These are phyloP conservation scores for Entomortierella chlamydospora DNA, from an alignment of 192 early-diverging fungal species.

Conservation along the genomic window DNA sequence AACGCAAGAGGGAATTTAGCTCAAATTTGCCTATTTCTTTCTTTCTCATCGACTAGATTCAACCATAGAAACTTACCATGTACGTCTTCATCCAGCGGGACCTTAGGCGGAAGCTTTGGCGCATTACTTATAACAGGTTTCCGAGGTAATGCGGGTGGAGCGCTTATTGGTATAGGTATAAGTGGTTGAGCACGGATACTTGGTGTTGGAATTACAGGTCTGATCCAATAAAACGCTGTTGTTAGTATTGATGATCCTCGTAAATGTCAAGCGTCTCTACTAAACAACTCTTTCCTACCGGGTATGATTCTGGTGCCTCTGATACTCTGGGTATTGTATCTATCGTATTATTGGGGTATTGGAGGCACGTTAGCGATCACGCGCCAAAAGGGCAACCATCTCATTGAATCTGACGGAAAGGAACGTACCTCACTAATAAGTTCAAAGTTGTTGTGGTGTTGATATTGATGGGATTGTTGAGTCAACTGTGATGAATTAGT, in stretches of 20 bases:
- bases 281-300: background rate
- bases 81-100: slow-evolving; percentile 35
- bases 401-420: background rate
- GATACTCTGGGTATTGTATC: slow-evolving; percentile 45
- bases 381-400: no score
- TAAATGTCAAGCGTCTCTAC: background rate
- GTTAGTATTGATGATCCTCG: background rate
- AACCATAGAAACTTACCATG: slow-evolving; percentile 49
- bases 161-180: slow-evolving; percentile 19
- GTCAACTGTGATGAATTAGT: slow-evolving; percentile 29
- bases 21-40: no score
- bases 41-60: no score
- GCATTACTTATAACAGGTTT: slow-evolving; percentile 19
- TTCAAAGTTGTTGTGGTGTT: background rate
- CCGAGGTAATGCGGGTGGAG: slow-evolving; percentile 31
- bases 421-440: background rate
- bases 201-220: slow-evolving; percentile 2
- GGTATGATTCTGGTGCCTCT: slow-evolving; percentile 5
- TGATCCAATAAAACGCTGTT: background rate
- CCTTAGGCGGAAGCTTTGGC: slow-evolving; percentile 46
- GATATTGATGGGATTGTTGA: slow-evolving; percentile 15
- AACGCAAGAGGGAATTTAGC: no score
- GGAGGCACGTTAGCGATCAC: no score
- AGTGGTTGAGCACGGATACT: background rate
- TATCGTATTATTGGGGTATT: background rate